Conservation (phyloP, 345 rosid species). For the Citrus sp. region DNA sequence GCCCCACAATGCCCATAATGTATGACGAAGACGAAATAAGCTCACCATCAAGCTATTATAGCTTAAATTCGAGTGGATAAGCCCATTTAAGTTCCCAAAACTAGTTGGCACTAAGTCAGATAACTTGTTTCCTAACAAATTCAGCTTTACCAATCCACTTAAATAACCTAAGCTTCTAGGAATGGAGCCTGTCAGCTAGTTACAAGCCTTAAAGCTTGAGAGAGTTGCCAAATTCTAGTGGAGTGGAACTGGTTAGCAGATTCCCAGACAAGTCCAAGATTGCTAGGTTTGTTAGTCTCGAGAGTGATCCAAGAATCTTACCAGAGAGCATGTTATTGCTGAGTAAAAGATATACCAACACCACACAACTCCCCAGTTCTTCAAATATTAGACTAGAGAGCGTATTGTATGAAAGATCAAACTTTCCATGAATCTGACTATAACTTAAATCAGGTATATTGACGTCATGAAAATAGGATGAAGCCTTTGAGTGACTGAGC, state of each 20-base stretch:
- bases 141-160: conserved; percentile 69
- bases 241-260: too few species aligned
- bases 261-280: too few species aligned
- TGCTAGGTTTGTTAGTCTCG: conserved; percentile 50
- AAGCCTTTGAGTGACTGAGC: conserved; percentile 35
- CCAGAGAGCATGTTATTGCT: conserved; percentile 47
- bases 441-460: conserved; percentile 60
- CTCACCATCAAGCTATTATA: conserved; percentile 52
- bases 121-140: conserved; percentile 61
- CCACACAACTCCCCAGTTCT: conserved; percentile 22
- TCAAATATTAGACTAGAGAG: conserved; percentile 67
- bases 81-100: conserved; percentile 69
- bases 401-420: conserved; percentile 60
- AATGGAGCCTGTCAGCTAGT: too few species aligned
- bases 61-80: conserved; percentile 80
- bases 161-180: conserved; percentile 21
- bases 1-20: conserved; percentile 68
- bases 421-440: conserved; percentile 76
- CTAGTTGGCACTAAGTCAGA: conserved; percentile 52
- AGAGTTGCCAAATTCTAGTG: too few species aligned
- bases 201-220: too few species aligned
- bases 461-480: conserved; percentile 36
- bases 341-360: too few species aligned
- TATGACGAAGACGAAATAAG: conserved; percentile 46
- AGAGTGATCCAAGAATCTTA: too few species aligned